phyloP scores from a whole-genome alignment of 2,329 filamentous ascomycete genomes.

The Pseudogymnoascus sp. region DNA sequence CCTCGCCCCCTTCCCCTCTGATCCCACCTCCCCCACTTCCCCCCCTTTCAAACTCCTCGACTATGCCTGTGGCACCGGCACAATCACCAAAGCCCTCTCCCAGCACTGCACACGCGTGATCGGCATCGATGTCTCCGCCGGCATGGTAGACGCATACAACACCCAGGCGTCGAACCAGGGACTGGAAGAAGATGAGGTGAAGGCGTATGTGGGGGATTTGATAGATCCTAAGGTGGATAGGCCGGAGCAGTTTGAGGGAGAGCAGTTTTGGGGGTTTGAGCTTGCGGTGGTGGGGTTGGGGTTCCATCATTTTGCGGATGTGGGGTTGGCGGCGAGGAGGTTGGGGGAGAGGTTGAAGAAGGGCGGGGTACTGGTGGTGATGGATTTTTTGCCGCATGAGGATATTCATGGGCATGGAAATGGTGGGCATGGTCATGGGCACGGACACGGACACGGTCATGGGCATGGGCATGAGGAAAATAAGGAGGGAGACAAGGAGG shows the following conservation, averaged over 20 bases:
- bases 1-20: neutral
- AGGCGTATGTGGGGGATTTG: slow-evolving; percentile 51
- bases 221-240: slow-evolving; percentile 37
- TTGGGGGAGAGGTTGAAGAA: slow-evolving; percentile 54
- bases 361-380: slow-evolving; percentile 58
- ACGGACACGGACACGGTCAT: slow-evolving; percentile 21
- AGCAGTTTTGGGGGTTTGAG: slow-evolving; percentile 63
- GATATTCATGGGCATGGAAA: slow-evolving; percentile 16
- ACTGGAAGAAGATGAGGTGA: slow-evolving; percentile 43
- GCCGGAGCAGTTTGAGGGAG: slow-evolving; percentile 47
- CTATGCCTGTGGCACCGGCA: slow-evolving; percentile 67
- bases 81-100: slow-evolving; percentile 41
- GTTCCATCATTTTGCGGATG: slow-evolving; percentile 61
- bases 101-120: slow-evolving; percentile 54
- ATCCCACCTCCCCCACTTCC: neutral
- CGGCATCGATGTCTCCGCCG: slow-evolving; percentile 62
- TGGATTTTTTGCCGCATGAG: slow-evolving; percentile 56
- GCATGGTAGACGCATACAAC: slow-evolving; percentile 65
- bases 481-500: neutral
- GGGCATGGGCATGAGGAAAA: neutral
- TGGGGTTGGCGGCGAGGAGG: slow-evolving; percentile 47
- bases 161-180: slow-evolving; percentile 47
- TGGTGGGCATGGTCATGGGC: slow-evolving; percentile 1
- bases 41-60: slow-evolving; percentile 51
- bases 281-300: slow-evolving; percentile 53